These are phyloP conservation scores for Monosporascus sp. DNA, from an alignment of 2,329 filamentous ascomycete genomes.

Conservation along the genomic window DNA sequence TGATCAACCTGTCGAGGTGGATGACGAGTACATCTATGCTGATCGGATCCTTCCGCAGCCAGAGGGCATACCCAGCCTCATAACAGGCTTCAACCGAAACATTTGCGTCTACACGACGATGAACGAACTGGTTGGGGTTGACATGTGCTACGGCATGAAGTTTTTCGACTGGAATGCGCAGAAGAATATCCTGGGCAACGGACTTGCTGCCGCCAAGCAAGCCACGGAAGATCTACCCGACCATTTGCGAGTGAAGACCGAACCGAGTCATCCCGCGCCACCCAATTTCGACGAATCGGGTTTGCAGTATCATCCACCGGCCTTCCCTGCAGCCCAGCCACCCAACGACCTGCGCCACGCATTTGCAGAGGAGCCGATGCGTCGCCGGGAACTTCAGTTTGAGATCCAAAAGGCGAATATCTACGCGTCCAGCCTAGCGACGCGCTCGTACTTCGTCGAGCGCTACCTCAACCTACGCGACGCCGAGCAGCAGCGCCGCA, in stretches of 20 bases:
- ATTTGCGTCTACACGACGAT: conserved; percentile 77
- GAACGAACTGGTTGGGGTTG: conserved; percentile 71
- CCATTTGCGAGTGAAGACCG: conserved; percentile 57
- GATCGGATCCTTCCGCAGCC: conserved; percentile 68
- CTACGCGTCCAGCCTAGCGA: conserved; percentile 74
- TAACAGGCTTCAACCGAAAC: conserved; percentile 78
- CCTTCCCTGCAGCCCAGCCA: conserved; percentile 41
- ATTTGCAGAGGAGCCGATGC: conserved; percentile 43
- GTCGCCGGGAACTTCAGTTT: conserved; percentile 61
- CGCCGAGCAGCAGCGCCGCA: conserved; percentile 48
- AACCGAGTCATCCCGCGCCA: conserved; percentile 29
- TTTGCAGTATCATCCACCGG: conserved; percentile 49
- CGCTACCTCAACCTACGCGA: conserved; percentile 77
- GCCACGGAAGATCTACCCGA: conserved; percentile 63
- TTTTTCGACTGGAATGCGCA: conserved; percentile 76
- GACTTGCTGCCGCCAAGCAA: conserved; percentile 64
- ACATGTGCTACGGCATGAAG: conserved; percentile 76
- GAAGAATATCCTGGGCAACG: conserved; percentile 65
- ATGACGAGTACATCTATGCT: conserved; percentile 74
- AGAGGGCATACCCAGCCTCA: conserved; percentile 59
- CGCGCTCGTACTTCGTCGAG: conserved; percentile 79
- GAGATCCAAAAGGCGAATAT: conserved; percentile 94
- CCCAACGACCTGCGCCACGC: conserved; percentile 46
- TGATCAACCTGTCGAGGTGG: conserved; percentile 73
- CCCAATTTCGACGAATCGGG: conserved; percentile 35